Evolutionary conservation across 2,329 filamentous ascomycete species (phyloP).

Genomic region (Fusarium sp.): DNA sequence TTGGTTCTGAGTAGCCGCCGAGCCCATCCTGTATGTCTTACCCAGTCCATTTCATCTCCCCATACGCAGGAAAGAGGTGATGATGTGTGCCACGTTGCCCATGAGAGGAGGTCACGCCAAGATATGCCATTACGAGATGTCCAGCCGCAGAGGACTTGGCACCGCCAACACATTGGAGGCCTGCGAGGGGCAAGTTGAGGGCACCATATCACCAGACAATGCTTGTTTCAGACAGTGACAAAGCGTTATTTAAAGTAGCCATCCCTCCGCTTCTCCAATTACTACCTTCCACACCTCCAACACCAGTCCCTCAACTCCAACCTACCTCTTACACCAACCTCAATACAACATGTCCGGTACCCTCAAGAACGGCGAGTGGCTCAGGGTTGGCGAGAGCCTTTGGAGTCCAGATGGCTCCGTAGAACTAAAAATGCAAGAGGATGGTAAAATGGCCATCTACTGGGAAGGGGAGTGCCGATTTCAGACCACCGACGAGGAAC

Average conservation of each 20-base stretch:
- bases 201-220: background rate
- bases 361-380: conserved; percentile 22
- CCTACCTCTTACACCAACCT: background rate
- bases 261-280: background rate
- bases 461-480: conserved; percentile 4
- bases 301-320: background rate
- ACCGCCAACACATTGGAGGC: background rate
- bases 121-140: background rate
- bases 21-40: background rate
- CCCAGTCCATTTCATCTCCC: background rate
- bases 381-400: conserved; percentile 15
- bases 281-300: background rate
- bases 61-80: background rate
- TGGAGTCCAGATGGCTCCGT: conserved; percentile 1
- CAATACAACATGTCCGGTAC: conserved; percentile 39
- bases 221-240: too few relatives aligned
- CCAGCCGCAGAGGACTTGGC: background rate
- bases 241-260: background rate
- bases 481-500: background rate
- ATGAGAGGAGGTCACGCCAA: background rate
- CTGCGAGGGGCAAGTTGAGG: background rate
- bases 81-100: background rate
- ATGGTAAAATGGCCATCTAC: conserved; percentile 17
- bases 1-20: background rate
- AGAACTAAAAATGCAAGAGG: conserved; percentile 16